Conservation (phyloP, 768 basidiomycete genomes). For the Suillus subalutaceus region DNA sequence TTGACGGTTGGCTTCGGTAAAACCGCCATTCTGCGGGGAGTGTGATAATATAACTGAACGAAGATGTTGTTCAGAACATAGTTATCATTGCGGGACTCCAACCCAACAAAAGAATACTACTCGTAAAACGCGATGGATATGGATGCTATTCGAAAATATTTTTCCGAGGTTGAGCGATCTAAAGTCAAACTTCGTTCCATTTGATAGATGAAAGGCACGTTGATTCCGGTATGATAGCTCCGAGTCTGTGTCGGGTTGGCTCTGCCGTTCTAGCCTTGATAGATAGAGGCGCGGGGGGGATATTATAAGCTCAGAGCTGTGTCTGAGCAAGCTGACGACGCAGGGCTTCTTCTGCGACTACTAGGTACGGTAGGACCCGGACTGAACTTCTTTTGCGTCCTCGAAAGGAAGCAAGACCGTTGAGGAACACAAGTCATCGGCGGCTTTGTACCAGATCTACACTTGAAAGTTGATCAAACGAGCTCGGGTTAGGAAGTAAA, state of each 20-base stretch:
- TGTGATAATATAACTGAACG: constrained; percentile 35
- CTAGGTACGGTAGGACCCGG: background rate
- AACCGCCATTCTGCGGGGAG: constrained; percentile 37
- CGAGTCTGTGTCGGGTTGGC: background rate
- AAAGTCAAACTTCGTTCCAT: background rate
- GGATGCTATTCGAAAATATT: constrained; percentile 37
- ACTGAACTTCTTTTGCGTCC: background rate
- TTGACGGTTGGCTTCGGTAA: constrained; percentile 31
- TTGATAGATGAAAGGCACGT: background rate
- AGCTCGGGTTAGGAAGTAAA: background rate
- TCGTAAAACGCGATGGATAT: constrained; percentile 42
- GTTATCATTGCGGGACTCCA: background rate
- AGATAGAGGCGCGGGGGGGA: background rate
- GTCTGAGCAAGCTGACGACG: background rate
- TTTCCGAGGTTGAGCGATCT: constrained; percentile 22
- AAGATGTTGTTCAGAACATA: constrained; percentile 3
- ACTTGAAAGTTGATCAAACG: background rate
- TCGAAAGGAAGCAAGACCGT: background rate
- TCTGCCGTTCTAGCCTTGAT: background rate
- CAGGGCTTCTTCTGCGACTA: background rate
- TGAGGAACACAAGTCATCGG: background rate
- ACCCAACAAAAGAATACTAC: constrained; percentile 20
- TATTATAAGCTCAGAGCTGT: background rate
- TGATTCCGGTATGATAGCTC: background rate
- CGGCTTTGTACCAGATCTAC: background rate